These are phyloP conservation scores for Danielia oregonensis DNA, from an alignment of 805 yeast species.

Conservation along the genomic window DNA sequence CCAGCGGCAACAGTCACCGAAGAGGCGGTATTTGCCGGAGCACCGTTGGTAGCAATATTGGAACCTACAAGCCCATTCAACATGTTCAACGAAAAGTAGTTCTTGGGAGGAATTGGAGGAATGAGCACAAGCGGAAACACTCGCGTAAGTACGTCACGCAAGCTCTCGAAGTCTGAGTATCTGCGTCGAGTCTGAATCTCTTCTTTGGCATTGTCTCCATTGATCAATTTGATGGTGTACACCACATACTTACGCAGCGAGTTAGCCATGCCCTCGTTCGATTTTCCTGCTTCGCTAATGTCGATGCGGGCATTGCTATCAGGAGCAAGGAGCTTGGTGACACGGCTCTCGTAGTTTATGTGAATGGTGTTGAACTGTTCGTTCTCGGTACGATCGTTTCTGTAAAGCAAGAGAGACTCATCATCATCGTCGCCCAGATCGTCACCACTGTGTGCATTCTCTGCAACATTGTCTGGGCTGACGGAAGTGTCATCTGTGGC, in stretches of 20 bases:
- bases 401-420: conserved; percentile 30
- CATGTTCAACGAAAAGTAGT: conserved; percentile 32
- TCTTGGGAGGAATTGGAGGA: conserved; percentile 83
- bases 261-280: conserved; percentile 69
- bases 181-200: conserved; percentile 68
- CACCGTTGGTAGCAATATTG: conserved; percentile 3
- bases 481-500: neutral
- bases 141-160: conserved; percentile 66
- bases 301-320: conserved; percentile 27
- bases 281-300: conserved; percentile 81
- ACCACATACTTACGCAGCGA: conserved; percentile 65
- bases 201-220: conserved; percentile 26
- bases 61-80: conserved; percentile 31
- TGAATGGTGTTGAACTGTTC: conserved; percentile 24
- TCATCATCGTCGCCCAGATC: conserved; percentile 21
- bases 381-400: conserved; percentile 13
- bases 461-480: conserved; percentile 3
- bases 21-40: conserved; percentile 1
- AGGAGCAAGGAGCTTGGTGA: conserved; percentile 31
- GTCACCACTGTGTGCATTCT: too few species aligned
- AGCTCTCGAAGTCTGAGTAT: conserved; percentile 87
- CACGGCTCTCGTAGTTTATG: conserved; percentile 34
- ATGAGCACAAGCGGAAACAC: conserved; percentile 77
- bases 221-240: conserved; percentile 70
- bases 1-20: neutral